Evolutionary conservation across 2,329 filamentous ascomycete genomes (phyloP).

Genomic region (Emergomyces africanus): DNA sequence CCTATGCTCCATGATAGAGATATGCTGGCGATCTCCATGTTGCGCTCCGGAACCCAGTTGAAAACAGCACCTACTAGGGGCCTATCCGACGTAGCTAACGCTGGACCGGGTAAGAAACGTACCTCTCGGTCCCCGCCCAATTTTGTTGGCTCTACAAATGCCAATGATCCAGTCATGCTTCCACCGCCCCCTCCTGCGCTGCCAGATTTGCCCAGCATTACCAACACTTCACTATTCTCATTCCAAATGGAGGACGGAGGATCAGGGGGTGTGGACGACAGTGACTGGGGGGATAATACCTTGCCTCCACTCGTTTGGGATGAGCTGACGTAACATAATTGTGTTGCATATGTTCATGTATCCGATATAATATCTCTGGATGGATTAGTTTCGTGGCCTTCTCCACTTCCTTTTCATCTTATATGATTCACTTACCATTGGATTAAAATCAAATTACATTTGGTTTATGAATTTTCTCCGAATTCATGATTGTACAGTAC

Average conservation of each 20-base stretch:
- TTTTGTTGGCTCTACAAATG: not conserved
- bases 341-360: not conserved
- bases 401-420: not conserved
- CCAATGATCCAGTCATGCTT: constrained; percentile 19
- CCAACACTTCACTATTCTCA: constrained; percentile 12
- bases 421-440: not conserved
- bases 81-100: not conserved
- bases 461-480: not conserved
- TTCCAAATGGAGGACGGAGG: constrained; percentile 23
- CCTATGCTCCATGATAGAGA: not conserved
- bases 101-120: not conserved
- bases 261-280: constrained; percentile 6
- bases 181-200: constrained; percentile 19
- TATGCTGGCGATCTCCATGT: not conserved
- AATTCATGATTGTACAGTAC: too few relatives aligned
- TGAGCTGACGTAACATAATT: constrained; percentile 17
- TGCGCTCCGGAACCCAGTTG: not conserved
- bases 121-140: not conserved
- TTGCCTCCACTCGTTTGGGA: constrained; percentile 30
- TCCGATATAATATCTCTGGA: not conserved
- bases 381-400: not conserved
- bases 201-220: constrained; percentile 7
- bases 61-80: not conserved
- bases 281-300: constrained; percentile 27
- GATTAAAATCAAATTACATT: not conserved